Percentiles rank a stretch among this genome's conserved stretches.
These are phyloP conservation scores for Saccharomycopsis sp. DNA, from an alignment of 805 yeast species.

Conservation along the genomic window DNA sequence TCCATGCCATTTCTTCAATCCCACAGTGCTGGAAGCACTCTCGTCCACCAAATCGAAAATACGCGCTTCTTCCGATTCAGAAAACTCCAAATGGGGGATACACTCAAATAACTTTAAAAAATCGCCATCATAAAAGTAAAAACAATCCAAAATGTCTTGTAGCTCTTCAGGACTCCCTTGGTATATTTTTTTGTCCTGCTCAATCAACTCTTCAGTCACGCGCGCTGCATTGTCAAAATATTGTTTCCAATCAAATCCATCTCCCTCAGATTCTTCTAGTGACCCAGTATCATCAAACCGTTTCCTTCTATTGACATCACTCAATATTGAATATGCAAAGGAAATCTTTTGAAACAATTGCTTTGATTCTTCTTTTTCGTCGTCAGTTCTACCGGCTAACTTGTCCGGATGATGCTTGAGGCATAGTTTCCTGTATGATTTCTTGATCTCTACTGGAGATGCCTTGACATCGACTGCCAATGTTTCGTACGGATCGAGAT, in stretches of 20 bases:
- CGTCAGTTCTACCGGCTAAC: conserved; percentile 31
- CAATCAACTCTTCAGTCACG: conserved; percentile 59
- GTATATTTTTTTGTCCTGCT: conserved; percentile 58
- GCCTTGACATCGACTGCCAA: conserved; percentile 37
- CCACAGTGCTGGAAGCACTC: conserved; percentile 24
- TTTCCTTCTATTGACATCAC: conserved; percentile 48
- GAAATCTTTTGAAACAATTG: conserved; percentile 60
- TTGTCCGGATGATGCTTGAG: conserved; percentile 70
- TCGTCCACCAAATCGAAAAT: conserved; percentile 45
- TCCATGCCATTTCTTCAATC: conserved; percentile 41
- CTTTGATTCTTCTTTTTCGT: conserved; percentile 31
- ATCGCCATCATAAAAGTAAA: conserved; percentile 58
- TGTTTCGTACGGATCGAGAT: conserved; percentile 55
- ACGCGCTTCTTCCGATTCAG: conserved; percentile 53
- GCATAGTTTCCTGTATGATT: conserved; percentile 59
- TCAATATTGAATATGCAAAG: conserved; percentile 63
- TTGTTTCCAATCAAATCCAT: conserved; percentile 49
- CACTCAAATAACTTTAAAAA: conserved; percentile 62
- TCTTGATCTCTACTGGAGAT: conserved; percentile 51
- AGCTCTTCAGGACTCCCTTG: conserved; percentile 55
- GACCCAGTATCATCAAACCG: conserved; percentile 69
- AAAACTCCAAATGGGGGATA: conserved; percentile 69
- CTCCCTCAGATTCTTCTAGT: conserved; percentile 37
- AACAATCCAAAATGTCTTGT: conserved; percentile 55
- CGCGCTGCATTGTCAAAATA: conserved; percentile 42